Percentiles rank a stretch among this genome's conserved stretches.
phyloP scores from a whole-genome alignment of 768 basidiomycete species.

The Macrolepiota fuliginosa region DNA sequence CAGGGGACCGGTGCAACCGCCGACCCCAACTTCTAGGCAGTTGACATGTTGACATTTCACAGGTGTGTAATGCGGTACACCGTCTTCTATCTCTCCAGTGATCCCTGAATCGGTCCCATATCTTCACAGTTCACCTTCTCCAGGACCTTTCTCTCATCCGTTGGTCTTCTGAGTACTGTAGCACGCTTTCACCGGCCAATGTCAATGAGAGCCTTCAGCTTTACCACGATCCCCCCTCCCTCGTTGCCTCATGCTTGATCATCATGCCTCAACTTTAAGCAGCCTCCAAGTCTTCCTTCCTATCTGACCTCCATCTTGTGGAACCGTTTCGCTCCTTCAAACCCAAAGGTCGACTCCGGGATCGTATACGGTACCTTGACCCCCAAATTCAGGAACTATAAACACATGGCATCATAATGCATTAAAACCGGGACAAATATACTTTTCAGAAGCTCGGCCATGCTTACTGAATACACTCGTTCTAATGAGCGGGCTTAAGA shows the following conservation, averaged over 20 bases:
- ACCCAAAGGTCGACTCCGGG: neutral
- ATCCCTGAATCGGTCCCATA: too few relatives aligned
- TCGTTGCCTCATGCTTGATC: neutral
- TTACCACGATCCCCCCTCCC: neutral
- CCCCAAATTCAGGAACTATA: neutral
- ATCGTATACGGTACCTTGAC: constrained; percentile 1
- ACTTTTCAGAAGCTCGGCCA: constrained; percentile 1
- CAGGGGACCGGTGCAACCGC: neutral
- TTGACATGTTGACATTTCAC: neutral
- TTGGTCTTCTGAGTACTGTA: neutral
- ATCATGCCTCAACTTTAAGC: neutral
- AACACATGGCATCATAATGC: constrained; percentile 1
- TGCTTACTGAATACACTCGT: constrained; percentile 1
- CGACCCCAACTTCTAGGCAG: neutral
- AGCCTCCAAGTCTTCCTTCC: constrained; percentile 4
- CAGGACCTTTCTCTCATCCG: neutral
- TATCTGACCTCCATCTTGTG: constrained; percentile 1
- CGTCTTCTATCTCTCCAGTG: too few relatives aligned
- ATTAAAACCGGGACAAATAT: neutral
- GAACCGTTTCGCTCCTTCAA: neutral
- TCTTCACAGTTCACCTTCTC: neutral
- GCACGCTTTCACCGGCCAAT: neutral
- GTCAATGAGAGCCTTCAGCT: neutral
- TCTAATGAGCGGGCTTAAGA: neutral
- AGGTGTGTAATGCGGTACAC: neutral